Evolutionary conservation across 768 basidiomycete genomes (phyloP).

Genomic region (Boletus fagicola): DNA sequence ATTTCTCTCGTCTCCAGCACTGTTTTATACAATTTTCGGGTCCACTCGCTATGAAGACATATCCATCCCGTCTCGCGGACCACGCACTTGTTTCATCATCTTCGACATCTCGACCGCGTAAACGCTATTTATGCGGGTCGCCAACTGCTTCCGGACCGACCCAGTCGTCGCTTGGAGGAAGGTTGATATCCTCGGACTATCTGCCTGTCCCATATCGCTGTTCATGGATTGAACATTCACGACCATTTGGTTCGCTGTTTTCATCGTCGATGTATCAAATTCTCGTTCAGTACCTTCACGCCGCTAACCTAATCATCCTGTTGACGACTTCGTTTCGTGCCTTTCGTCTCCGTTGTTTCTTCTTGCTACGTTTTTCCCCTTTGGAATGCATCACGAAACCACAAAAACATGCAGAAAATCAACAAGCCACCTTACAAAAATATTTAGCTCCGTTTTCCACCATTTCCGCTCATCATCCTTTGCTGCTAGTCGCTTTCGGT

Average conservation of each 20-base stretch:
- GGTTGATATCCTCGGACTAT: constrained; percentile 35
- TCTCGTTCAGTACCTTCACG: constrained; percentile 32
- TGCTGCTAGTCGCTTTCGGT: constrained; percentile 18
- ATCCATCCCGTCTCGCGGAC: constrained; percentile 62
- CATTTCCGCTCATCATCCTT: constrained; percentile 28
- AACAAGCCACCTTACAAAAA: constrained; percentile 47
- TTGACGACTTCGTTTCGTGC: constrained; percentile 38
- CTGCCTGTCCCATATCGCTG: constrained; percentile 28
- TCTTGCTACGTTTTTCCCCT: constrained; percentile 38
- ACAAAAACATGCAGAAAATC: constrained; percentile 39
- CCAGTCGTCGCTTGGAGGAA: constrained; percentile 27
- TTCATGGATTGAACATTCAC: constrained; percentile 40
- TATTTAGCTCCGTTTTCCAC: constrained; percentile 37
- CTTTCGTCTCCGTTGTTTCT: constrained; percentile 36
- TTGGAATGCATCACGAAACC: constrained; percentile 32
- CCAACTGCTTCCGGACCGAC: constrained; percentile 17
- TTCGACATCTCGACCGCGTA: constrained; percentile 31
- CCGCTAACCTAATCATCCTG: constrained; percentile 35
- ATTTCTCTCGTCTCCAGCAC: constrained; percentile 24
- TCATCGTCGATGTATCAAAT: constrained; percentile 33
- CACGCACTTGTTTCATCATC: constrained; percentile 32
- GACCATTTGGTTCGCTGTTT: constrained; percentile 26
- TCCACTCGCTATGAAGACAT: constrained; percentile 47
- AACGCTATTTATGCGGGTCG: constrained; percentile 32
- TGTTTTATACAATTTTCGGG: constrained; percentile 26